phyloP scores from a whole-genome alignment of 106 monocot species.

The Dioscorea alata region DNA sequence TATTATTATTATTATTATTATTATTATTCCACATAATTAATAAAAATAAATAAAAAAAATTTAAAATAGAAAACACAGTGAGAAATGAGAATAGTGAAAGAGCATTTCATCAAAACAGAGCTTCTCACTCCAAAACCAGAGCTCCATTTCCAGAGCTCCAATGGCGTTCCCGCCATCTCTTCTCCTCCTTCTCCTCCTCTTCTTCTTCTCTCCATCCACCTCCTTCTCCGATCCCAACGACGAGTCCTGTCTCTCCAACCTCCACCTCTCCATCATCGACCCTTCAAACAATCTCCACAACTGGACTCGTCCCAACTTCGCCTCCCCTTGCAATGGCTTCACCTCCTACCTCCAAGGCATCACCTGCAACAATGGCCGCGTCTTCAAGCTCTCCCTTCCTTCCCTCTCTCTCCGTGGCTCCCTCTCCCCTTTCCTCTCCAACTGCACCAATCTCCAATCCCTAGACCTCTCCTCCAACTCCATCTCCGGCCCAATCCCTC shows the following conservation, averaged over 20 bases:
- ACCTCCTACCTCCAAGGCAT: constrained; percentile 56
- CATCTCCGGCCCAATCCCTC: constrained; percentile 48
- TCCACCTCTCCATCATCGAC: constrained; percentile 27
- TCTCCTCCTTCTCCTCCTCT: neutral
- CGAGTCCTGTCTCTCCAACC: constrained; percentile 44
- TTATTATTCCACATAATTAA: too few relatives aligned
- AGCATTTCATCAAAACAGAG: too few relatives aligned
- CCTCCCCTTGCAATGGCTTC: constrained; percentile 58
- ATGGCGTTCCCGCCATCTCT: neutral
- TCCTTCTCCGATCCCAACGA: constrained; percentile 28
- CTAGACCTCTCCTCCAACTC: constrained; percentile 71
- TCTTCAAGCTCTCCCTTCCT: constrained; percentile 63
- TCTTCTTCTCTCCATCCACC: too few relatives aligned
- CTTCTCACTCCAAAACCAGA: too few relatives aligned
- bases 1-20: too few relatives aligned
- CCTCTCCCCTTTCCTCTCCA: constrained; percentile 43
- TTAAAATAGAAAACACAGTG: too few relatives aligned
- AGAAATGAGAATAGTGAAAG: too few relatives aligned
- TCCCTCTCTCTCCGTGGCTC: constrained; percentile 33
- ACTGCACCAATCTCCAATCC: constrained; percentile 66
- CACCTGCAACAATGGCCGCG: constrained; percentile 80
- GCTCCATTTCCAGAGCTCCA: too few relatives aligned
- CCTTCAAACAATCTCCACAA: constrained; percentile 22
- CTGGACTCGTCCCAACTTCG: constrained; percentile 43
- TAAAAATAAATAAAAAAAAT: too few relatives aligned